Conservation (phyloP, 2,329 filamentous ascomycete species). For the Colletotrichum cuscutae region DNA sequence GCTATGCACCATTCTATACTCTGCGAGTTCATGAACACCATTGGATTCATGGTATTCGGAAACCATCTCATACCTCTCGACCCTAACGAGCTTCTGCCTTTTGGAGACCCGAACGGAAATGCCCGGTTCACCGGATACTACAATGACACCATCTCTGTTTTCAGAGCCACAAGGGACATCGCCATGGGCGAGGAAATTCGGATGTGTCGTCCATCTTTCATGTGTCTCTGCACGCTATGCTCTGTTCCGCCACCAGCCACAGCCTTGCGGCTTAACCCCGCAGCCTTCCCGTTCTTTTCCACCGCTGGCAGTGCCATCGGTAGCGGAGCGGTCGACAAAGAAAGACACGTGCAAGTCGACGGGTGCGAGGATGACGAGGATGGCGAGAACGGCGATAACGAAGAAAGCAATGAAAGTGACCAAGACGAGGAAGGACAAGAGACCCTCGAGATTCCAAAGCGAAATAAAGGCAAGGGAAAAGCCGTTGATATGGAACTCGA, state of each 20-base stretch:
- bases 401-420: not conserved
- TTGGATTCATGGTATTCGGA: not conserved
- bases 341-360: not conserved
- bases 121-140: not conserved
- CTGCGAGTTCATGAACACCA: slow-evolving; percentile 1
- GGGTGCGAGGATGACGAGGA: not conserved
- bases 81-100: not conserved
- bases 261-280: not conserved
- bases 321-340: not conserved
- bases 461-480: not conserved
- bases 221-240: not conserved
- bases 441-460: not conserved
- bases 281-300: not conserved
- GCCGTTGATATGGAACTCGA: not conserved
- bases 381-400: not conserved
- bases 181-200: not conserved
- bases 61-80: not conserved
- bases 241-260: not conserved
- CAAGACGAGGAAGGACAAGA: not conserved
- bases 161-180: not conserved
- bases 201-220: not conserved
- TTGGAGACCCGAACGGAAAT: not conserved
- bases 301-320: not conserved
- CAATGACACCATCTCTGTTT: not conserved
- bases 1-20: not conserved